phyloP scores from a whole-genome alignment of 345 rosid species.

The Arabis alpina region DNA sequence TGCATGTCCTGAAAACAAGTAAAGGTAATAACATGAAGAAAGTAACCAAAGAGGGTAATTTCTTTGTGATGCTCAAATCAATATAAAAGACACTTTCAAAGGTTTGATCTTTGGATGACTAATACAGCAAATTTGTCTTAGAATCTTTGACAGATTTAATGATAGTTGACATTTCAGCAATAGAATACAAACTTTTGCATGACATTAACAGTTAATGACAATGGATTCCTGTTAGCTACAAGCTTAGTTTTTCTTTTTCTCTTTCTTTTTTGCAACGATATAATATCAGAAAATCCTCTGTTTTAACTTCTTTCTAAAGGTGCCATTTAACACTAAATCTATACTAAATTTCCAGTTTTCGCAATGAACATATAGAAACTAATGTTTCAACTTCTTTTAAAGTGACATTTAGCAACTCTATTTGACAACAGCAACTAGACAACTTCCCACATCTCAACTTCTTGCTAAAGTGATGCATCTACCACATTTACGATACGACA shows the following conservation, averaged over 20 bases:
- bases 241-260: not conserved
- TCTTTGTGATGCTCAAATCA: not conserved
- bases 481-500: not conserved
- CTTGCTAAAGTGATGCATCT: not conserved
- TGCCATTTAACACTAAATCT: too few relatives aligned
- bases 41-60: not conserved
- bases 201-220: not conserved
- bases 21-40: not conserved
- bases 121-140: not conserved
- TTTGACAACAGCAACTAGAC: not conserved
- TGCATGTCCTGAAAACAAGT: conserved; percentile 56
- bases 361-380: not conserved
- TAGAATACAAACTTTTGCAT: not conserved
- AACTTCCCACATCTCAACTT: not conserved
- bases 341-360: not conserved
- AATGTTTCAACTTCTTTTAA: not conserved
- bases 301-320: conserved; percentile 3
- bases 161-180: not conserved
- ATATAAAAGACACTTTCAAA: not conserved
- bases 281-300: not conserved
- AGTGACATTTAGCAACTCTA: not conserved
- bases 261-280: not conserved
- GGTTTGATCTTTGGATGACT: not conserved
- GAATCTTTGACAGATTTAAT: not conserved
- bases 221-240: not conserved